Percentiles rank a stretch among this genome's conserved stretches.
Conservation (phyloP, 148 eudicot genomes). For the Drosera capensis region DNA sequence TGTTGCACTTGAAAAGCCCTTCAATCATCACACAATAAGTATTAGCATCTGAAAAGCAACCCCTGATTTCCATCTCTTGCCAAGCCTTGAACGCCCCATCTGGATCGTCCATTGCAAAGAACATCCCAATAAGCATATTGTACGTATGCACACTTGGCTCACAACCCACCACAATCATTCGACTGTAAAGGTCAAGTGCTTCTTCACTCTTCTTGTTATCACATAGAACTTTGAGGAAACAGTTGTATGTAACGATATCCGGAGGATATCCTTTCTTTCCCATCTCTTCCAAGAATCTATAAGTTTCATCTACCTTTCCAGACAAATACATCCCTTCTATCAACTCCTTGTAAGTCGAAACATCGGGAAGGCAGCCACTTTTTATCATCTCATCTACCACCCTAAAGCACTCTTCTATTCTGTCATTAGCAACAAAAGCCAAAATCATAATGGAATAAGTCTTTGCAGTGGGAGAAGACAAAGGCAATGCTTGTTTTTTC, state of each 20-base stretch:
- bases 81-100: slow-evolving; percentile 70
- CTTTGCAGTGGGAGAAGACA: slow-evolving; percentile 75
- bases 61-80: slow-evolving; percentile 63
- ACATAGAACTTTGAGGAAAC: slow-evolving; percentile 89
- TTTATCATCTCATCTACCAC: slow-evolving; percentile 57
- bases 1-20: slow-evolving; percentile 56
- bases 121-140: slow-evolving; percentile 75
- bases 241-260: slow-evolving; percentile 84
- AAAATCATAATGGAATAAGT: slow-evolving; percentile 64
- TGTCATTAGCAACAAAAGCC: slow-evolving; percentile 48
- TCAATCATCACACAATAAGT: slow-evolving; percentile 82
- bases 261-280: slow-evolving; percentile 79
- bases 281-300: slow-evolving; percentile 70
- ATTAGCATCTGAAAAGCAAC: slow-evolving; percentile 45
- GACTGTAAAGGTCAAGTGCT: slow-evolving; percentile 50
- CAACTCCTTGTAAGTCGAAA: slow-evolving; percentile 72
- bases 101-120: slow-evolving; percentile 43
- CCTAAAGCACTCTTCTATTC: slow-evolving; percentile 46
- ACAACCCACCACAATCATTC: slow-evolving; percentile 52
- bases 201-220: slow-evolving; percentile 51
- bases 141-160: slow-evolving; percentile 81
- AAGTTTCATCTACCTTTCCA: slow-evolving; percentile 60
- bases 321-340: slow-evolving; percentile 76
- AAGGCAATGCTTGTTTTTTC: slow-evolving; percentile 38
- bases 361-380: slow-evolving; percentile 89